phyloP scores from a whole-genome alignment of 129 eudicot genomes.

The Pittosporum tobira region DNA sequence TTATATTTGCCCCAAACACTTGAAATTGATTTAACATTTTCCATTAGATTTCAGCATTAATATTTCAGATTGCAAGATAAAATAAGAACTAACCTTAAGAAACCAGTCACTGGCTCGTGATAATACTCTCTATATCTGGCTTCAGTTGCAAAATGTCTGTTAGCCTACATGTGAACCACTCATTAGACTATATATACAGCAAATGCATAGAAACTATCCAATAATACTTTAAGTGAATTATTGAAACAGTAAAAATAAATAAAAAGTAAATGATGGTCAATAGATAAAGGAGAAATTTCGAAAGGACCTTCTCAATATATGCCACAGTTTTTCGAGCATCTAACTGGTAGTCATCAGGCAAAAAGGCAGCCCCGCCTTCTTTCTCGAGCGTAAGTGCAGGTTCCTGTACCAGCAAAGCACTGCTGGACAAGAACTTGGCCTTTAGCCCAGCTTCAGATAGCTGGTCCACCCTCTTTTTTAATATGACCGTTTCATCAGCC shows the following conservation, averaged over 20 bases:
- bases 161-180: slow-evolving; percentile 41
- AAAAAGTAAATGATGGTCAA: neutral
- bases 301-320: slow-evolving; percentile 59
- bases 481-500: slow-evolving; percentile 30
- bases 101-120: slow-evolving; percentile 67
- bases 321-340: slow-evolving; percentile 77
- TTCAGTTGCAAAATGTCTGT: slow-evolving; percentile 48
- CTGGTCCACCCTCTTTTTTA: slow-evolving; percentile 47
- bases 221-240: neutral
- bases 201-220: neutral
- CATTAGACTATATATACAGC: slow-evolving; percentile 2
- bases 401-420: slow-evolving; percentile 44
- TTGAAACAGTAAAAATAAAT: too few relatives aligned
- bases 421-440: slow-evolving; percentile 58
- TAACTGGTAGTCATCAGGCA: slow-evolving; percentile 77
- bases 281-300: neutral
- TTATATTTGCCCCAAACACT: slow-evolving; percentile 1
- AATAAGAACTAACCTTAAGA: slow-evolving; percentile 41
- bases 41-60: slow-evolving; percentile 1
- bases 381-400: slow-evolving; percentile 58
- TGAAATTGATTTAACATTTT: neutral
- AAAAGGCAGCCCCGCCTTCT: slow-evolving; percentile 72
- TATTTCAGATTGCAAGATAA: neutral
- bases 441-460: slow-evolving; percentile 65
- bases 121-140: slow-evolving; percentile 87